phyloP scores from a whole-genome alignment of 2,329 filamentous ascomycete species.

The Hymenotorrendiella dingleyae region DNA sequence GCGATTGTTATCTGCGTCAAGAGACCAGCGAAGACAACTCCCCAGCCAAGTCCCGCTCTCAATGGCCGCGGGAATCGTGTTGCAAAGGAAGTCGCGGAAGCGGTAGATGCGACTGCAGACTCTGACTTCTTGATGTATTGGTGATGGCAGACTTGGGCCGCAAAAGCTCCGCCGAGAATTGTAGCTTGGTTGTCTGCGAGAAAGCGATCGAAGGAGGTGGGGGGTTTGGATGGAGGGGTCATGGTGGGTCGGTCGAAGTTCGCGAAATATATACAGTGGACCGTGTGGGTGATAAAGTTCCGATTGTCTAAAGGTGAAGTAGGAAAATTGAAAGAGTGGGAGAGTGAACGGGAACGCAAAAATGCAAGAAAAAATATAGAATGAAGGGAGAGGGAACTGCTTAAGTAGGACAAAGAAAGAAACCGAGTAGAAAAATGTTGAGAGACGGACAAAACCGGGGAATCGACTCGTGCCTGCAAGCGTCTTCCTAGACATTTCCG shows the following conservation, averaged over 20 bases:
- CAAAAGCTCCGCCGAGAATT: constrained; percentile 21
- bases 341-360: no score
- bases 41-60: constrained; percentile 24
- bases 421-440: no score
- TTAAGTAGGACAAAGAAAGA: no score
- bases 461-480: no score
- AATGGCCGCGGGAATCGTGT: constrained; percentile 14
- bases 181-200: constrained; percentile 19
- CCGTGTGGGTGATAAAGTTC: no score
- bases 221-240: constrained; percentile 15
- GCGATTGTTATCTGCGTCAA: constrained; percentile 22
- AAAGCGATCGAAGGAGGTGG: constrained; percentile 18
- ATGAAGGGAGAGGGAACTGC: no score
- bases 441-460: no score
- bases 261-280: no score
- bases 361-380: no score
- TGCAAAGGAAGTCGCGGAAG: constrained; percentile 5
- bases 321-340: no score
- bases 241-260: constrained; percentile 6
- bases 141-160: constrained; percentile 18
- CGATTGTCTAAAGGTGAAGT: no score
- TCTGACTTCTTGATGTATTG: constrained; percentile 19
- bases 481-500: no score
- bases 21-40: constrained; percentile 21
- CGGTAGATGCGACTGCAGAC: constrained; percentile 10